These are phyloP conservation scores for Schizophyllum amplum DNA, from an alignment of 1,284 basidiomycete genomes.

Conservation along the genomic window DNA sequence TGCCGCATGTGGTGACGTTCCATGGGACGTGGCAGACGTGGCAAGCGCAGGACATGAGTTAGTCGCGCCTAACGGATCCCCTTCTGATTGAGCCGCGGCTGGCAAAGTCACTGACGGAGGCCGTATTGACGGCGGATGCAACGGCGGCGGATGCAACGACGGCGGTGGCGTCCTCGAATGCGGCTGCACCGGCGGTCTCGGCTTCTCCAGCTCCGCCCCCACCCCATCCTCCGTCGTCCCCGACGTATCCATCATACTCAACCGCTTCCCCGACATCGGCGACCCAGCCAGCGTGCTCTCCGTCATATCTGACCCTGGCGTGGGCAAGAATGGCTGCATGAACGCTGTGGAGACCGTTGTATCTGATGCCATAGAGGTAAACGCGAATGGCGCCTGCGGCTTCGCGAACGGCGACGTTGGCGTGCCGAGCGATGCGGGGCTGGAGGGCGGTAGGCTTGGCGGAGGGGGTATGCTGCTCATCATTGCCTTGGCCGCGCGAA, in stretches of 20 bases:
- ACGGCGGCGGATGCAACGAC: not conserved
- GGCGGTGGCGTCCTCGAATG: not conserved
- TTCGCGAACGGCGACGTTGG: not conserved
- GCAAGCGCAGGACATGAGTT: too few relatives aligned
- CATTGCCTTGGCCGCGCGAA: constrained; percentile 10
- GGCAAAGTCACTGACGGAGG: not conserved
- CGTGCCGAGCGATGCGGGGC: not conserved
- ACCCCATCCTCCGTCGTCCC: not conserved
- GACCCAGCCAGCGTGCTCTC: not conserved
- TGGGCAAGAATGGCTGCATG: not conserved
- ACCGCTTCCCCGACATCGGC: not conserved
- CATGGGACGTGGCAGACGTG: too few relatives aligned
- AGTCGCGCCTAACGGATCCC: too few relatives aligned
- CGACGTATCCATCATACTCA: not conserved
- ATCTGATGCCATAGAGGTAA: not conserved
- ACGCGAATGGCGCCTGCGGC: not conserved
- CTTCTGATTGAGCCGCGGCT: not conserved
- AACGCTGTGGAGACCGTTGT: not conserved
- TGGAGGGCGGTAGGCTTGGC: not conserved
- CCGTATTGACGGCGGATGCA: not conserved
- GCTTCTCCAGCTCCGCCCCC: not conserved
- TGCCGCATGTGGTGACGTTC: too few relatives aligned
- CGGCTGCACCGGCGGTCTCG: not conserved
- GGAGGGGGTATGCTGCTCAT: constrained; percentile 1
- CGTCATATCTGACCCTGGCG: not conserved